Base-by-base conservation (phyloP, 148 eudicot species). In the Rhododendron williamsianum region DNA sequence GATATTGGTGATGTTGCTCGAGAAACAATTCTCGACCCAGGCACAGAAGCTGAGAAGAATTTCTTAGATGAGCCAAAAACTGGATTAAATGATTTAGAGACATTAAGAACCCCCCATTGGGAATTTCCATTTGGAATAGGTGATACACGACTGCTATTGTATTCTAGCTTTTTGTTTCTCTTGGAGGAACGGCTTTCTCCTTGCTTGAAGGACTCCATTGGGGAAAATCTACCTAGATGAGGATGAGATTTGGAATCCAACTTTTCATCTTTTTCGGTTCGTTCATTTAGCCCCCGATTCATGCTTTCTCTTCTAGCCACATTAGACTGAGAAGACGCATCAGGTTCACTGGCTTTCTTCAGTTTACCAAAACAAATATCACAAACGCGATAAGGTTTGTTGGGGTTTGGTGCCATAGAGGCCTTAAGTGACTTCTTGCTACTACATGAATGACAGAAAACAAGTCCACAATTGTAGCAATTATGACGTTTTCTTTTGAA, bases 1-100 rank as follows among this genome's bases (percentile, higher is more conserved):
- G 97, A 94, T 84, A 93, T 90, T 43, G 99, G 99, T 48, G 99
- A 96, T 81, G 99, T 96, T 54, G 99, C 99, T 76, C 99, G 94
- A 85, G 99, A 96, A 84, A 89, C 98, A 85, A 96, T 94, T 91
- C 99, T 95, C n/a, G 99, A 96, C 79, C 99, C 99, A 86, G 99
- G 99, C 85, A 95, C 99, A 38, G 99, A 96, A 88, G 98, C 99
- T 51, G 99, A 96, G 89, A 95, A 96, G 88, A 91, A 93, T 86
- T 96, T 96, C 88, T 95, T 95, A 19, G 99, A 96, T 74, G 99
- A 94, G 74, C 96, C 99, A 89, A 94, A 96, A 36, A 93, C 90
- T 12, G 98, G 98, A 89, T 96, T 97, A 81, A 91, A 92, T 83
- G 99, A 92, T 88, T 90, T 96, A 51, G 99, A 91, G 82, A 91